phyloP scores from a whole-genome alignment of 1,284 basidiomycete genomes.

The Boletellus deceptivus region DNA sequence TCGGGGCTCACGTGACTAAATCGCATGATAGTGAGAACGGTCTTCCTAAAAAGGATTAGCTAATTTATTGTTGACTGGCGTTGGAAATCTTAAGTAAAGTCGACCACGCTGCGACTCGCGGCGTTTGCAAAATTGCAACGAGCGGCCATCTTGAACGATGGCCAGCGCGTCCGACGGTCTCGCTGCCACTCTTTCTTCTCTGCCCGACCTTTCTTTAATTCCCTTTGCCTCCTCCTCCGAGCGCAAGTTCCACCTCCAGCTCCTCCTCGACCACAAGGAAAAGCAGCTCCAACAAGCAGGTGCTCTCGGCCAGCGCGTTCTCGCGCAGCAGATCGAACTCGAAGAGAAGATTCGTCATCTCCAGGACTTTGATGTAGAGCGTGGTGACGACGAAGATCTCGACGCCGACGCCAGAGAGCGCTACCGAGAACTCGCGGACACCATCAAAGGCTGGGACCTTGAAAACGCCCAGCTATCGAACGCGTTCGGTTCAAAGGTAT shows the following conservation, averaged over 20 bases:
- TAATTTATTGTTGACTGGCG: too few relatives aligned
- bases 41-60: slow-evolving; percentile 10
- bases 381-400: slow-evolving; percentile 57
- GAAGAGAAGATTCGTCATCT: slow-evolving; percentile 83
- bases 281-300: slow-evolving; percentile 88
- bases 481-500: slow-evolving; percentile 67
- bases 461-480: slow-evolving; percentile 81
- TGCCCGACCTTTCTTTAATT: slow-evolving; percentile 25
- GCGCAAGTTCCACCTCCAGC: slow-evolving; percentile 74
- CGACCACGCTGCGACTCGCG: slow-evolving; percentile 7
- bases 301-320: slow-evolving; percentile 85
- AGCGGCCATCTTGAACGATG: slow-evolving; percentile 26
- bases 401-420: slow-evolving; percentile 66
- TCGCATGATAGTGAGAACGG: slow-evolving; percentile 17
- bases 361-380: slow-evolving; percentile 62
- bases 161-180: slow-evolving; percentile 33
- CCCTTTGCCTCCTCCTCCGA: slow-evolving; percentile 53
- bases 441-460: slow-evolving; percentile 75
- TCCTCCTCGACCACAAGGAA: slow-evolving; percentile 83
- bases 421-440: slow-evolving; percentile 76
- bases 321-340: slow-evolving; percentile 88
- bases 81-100: slow-evolving; percentile 1
- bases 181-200: slow-evolving; percentile 15
- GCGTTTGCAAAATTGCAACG: slow-evolving; percentile 13
- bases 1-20: not conserved